These are phyloP conservation scores for Periconia macrospinosa DNA, from an alignment of 2,329 filamentous ascomycete species.

Conservation along the genomic window DNA sequence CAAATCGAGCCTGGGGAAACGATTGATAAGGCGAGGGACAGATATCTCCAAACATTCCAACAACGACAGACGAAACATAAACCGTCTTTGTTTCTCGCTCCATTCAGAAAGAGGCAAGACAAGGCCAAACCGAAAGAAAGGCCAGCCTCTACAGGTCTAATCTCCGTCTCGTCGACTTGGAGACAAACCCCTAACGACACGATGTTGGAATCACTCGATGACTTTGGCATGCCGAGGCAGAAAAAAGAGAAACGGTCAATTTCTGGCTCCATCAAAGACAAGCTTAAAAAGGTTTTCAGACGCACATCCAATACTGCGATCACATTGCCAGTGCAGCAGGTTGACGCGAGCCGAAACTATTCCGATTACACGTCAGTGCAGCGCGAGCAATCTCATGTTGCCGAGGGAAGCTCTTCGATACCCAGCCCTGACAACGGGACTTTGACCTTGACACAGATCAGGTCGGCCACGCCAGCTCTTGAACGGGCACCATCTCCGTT, in stretches of 20 bases:
- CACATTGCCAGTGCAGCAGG: constrained; percentile 56
- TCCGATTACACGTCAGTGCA: constrained; percentile 23
- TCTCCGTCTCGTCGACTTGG: constrained; percentile 14
- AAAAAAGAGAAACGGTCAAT: constrained; percentile 62
- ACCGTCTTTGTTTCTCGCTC: constrained; percentile 47
- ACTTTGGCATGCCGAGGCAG: constrained; percentile 25
- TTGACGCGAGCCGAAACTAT: constrained; percentile 49
- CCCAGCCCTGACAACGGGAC: constrained; percentile 47
- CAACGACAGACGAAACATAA: constrained; percentile 45
- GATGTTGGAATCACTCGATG: constrained; percentile 17
- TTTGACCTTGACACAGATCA: constrained; percentile 50
- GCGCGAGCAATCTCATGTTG: constrained; percentile 17
- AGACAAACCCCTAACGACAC: constrained; percentile 14
- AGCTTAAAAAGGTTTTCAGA: constrained; percentile 61
- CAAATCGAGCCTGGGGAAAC: constrained; percentile 27
- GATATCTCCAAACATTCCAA: constrained; percentile 45
- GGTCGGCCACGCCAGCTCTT: constrained; percentile 27
- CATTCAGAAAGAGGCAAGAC: constrained; percentile 49
- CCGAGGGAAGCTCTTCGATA: constrained; percentile 38
- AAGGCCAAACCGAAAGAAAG: constrained; percentile 24
- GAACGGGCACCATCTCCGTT: constrained; percentile 16
- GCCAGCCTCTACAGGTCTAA: constrained; percentile 17
- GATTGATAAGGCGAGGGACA: constrained; percentile 42
- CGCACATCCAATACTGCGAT: constrained; percentile 34
- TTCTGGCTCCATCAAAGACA: constrained; percentile 64